Evolutionary conservation across 441 rosid species (phyloP).

Genomic region (Flueggea neowawraea): DNA sequence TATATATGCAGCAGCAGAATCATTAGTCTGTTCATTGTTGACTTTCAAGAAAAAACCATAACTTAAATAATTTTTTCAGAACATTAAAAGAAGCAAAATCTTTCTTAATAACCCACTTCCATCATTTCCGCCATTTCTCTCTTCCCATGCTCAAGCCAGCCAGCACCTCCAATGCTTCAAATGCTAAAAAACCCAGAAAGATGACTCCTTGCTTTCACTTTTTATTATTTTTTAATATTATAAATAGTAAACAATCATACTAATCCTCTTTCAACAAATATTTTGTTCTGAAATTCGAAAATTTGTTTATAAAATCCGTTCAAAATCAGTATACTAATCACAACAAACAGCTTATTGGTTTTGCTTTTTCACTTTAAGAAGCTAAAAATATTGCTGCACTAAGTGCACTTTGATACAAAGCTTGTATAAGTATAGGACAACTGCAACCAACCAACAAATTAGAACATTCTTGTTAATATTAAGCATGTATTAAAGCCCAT

Average conservation of each 20-base stretch:
- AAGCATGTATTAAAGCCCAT: conserved; percentile 1
- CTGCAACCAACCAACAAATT: conserved; percentile 24
- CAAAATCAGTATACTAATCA: too few relatives aligned
- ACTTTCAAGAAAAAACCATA: conserved; percentile 18
- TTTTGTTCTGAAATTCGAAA: too few relatives aligned
- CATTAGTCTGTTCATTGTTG: conserved; percentile 7
- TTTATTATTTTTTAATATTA: not conserved
- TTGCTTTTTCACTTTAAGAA: conserved; percentile 1
- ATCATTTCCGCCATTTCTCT: not conserved
- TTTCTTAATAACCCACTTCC: conserved; percentile 8
- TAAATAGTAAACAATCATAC: too few relatives aligned
- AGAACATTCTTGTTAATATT: conserved; percentile 10
- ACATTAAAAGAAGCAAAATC: conserved; percentile 22
- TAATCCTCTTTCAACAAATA: too few relatives aligned
- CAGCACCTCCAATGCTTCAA: conserved; percentile 1
- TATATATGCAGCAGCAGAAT: not conserved
- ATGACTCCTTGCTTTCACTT: conserved; percentile 9
- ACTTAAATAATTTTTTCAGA: conserved; percentile 4
- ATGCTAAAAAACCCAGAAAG: conserved; percentile 18
- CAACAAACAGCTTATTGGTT: too few relatives aligned
- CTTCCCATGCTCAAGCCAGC: conserved; percentile 12
- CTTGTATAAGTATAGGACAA: not conserved
- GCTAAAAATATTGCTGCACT: conserved; percentile 1
- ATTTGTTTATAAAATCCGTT: too few relatives aligned
- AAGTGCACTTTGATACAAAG: not conserved